These are phyloP conservation scores for Microthlaspi erraticum DNA, from an alignment of 345 rosid species.

Conservation along the genomic window DNA sequence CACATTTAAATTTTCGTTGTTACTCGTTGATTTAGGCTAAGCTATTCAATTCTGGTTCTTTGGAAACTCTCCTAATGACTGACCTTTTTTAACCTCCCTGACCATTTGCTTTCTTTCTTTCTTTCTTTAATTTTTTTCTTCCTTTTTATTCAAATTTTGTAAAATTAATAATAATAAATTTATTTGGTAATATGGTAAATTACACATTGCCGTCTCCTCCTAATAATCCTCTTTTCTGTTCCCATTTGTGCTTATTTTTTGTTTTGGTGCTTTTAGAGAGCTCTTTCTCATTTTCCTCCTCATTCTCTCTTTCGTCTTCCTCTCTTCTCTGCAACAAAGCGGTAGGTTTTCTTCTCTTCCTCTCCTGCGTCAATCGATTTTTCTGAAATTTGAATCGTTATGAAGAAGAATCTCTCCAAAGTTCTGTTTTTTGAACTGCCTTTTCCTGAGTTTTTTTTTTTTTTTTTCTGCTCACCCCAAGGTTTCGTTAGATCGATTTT, in stretches of 20 bases:
- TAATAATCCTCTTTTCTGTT: conserved; percentile 41
- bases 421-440: neutral
- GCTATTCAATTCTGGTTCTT: conserved; percentile 24
- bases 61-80: conserved; percentile 34
- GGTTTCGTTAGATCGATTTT: conserved; percentile 28
- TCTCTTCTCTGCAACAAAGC: conserved; percentile 23
- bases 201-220: conserved; percentile 37
- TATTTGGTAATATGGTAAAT: conserved; percentile 35
- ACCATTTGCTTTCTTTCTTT: conserved; percentile 33
- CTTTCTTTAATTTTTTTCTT: neutral
- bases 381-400: neutral
- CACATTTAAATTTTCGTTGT: conserved; percentile 11
- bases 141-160: neutral
- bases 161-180: neutral
- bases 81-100: conserved; percentile 10
- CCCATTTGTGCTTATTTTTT: conserved; percentile 30
- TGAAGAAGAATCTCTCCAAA: neutral
- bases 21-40: conserved; percentile 31
- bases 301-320: conserved; percentile 11
- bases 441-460: neutral
- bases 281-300: conserved; percentile 19
- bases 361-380: neutral
- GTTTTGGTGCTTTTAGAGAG: neutral
- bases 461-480: neutral
- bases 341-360: conserved; percentile 30